Base-by-base conservation (phyloP, 225 moss, liverwort and hornwort genomes). In the Pseudisothecium myosuroides region DNA sequence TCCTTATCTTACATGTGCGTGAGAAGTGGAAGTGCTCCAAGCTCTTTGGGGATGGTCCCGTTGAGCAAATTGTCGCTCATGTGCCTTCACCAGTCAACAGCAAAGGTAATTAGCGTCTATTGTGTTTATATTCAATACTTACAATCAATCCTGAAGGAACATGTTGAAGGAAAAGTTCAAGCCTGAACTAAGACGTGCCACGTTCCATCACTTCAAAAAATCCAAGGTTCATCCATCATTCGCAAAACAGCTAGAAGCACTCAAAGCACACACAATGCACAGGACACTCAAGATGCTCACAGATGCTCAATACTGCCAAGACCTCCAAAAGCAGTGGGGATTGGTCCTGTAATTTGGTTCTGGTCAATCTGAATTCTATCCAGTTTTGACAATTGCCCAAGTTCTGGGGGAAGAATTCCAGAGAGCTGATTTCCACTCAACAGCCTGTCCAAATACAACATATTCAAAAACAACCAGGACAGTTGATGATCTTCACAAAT, bases 21-120 rank as follows among this genome's bases (percentile, higher is more conserved):
- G 32, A 95, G 72, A 34, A 83, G 13, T 47, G 83, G 80, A n/a
- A 95, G 90, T 31, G 62, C 56, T 65, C 94, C 94, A 24, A 94
- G 89, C 68, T 91, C 94, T 73, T 39, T 85, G 18, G 93, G 95
- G 36, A 97, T 82, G 89, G 83, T 76, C 63, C 94, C 96, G 76
- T 55, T 92, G 36, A 97, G 72, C 45, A 77, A 95, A 78, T 95
- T 95, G 88, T 93, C 91, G 91, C 92, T 95, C 95, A 96, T 90
- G 83, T 96, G 95, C 92, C 97, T 97, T 90, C 77, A 41, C 86
- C 68, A 54, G 85, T 60, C 60, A 61, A 88, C 50, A 76, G 60
- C 52, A 17, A 72, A 76, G 81, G 43, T 18, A 75, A 52, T 85
- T 52, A 88, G 67, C 47, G 28, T 36, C 43, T 43, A 11, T 12